Evolutionary conservation across 129 eudicot species (phyloP), one percentile per base, ranked within the genome.

Genomic region (Ambrosia trifida): DNA sequence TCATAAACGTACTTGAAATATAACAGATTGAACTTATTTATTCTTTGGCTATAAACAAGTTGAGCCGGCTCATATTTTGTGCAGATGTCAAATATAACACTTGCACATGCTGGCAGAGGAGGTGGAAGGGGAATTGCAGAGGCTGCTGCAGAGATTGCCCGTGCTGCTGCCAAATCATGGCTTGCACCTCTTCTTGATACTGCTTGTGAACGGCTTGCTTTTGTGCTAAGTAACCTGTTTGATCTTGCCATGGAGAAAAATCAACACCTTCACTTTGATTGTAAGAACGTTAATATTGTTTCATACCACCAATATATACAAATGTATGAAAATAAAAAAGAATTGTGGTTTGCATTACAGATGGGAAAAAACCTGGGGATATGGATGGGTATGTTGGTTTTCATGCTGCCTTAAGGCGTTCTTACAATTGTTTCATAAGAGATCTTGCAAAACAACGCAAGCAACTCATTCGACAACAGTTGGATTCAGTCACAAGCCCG

Each of bases 401-500:
- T 74, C 96, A 85, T 79, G 98, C 96, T 73, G 84, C 98, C 50
- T 84, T 89, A 75, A 85, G 95, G 87, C 88, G 89, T 80, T 89
- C 98, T 18, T 93, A 89, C 88, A 73, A 78, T 65, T 40, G 80
- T 33, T 93, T 93, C 33, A 73, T 93, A 31, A 79, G 54, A 52
- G 88, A 93, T 82, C 92, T 93, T 20, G 75, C 90, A 38, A 87
- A 82, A 78, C 87, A 93, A 64, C 87, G 98, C 85, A 89, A 93
- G 64, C 83, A 93, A 80, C 88, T 93, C 4, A 88, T 93, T 65
- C 82, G 95, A 10, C 92, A 93, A 76, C 98, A 93, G 68, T 93
- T 93, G 75, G 98, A 93, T 85, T 85, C 98, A n/a, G 96, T 87
- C 13, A 93, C 98, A n/a, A 93, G 98, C 74, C 95, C 96, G 24